Percentiles rank a stretch among this genome's conserved stretches.
These are phyloP conservation scores for Tieghemostelium lacteum DNA, from an alignment of 78 protist genomes.

Conservation along the genomic window DNA sequence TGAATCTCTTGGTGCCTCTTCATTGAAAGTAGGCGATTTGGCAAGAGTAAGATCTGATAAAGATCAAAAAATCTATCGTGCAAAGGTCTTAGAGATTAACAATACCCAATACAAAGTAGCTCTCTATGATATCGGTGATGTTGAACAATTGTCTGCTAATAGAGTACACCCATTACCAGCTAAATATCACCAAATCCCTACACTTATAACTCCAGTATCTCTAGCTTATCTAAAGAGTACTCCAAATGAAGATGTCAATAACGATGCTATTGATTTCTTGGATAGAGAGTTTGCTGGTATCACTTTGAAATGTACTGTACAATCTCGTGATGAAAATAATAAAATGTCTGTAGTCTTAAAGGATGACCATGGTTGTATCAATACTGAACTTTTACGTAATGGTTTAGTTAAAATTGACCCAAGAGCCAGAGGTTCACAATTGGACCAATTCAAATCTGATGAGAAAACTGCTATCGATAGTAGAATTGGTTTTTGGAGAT, in stretches of 20 bases:
- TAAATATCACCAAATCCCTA: constrained; percentile 1
- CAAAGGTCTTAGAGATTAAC: constrained; percentile 11
- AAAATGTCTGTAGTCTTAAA: constrained; percentile 3
- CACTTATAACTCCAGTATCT: constrained; percentile 1
- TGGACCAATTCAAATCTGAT: constrained; percentile 14
- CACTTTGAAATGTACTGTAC: constrained; percentile 9
- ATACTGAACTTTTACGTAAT: constrained; percentile 50
- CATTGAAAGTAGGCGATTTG: constrained; percentile 47
- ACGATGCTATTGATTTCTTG: constrained; percentile 61
- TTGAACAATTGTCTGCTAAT: not conserved
- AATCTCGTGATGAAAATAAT: constrained; percentile 18
- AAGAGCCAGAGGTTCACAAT: not conserved
- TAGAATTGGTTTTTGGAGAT: constrained; percentile 50
- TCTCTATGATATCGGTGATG: constrained; percentile 46
- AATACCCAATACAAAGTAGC: not conserved
- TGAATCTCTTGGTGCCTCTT: not conserved
- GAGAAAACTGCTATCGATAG: constrained; percentile 34
- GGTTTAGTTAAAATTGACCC: constrained; percentile 70
- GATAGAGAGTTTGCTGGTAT: constrained; percentile 21
- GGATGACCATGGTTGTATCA: constrained; percentile 45
- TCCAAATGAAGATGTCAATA: not conserved
- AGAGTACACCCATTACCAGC: constrained; percentile 9
- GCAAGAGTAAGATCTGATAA: constrained; percentile 3
- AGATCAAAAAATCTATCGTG: constrained; percentile 59
- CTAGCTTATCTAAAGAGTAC: constrained; percentile 23